Evolutionary conservation across 805 yeast species (phyloP).

Genomic region (Yamadazyma akitaensis): DNA sequence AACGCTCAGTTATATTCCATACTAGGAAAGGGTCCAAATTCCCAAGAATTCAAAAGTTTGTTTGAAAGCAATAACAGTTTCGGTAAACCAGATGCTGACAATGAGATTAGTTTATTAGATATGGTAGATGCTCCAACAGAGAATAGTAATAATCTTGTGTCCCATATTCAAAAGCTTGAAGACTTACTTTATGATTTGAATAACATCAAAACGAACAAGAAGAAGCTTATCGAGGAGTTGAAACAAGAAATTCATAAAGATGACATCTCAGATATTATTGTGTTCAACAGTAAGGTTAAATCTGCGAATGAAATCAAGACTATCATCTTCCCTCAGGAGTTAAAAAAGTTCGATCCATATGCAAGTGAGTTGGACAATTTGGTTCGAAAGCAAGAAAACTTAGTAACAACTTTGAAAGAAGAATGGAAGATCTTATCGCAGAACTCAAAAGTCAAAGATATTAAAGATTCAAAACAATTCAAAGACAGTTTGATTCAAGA

Average conservation of each 20-base stretch:
- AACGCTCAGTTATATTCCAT: conserved; percentile 22
- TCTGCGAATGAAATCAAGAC: conserved; percentile 55
- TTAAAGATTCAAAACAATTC: conserved; percentile 42
- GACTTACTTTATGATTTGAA: conserved; percentile 59
- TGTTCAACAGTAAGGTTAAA: conserved; percentile 57
- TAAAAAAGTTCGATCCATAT: conserved; percentile 71
- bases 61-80: conserved; percentile 16
- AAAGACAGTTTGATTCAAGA: conserved; percentile 30
- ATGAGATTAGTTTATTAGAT: conserved; percentile 58
- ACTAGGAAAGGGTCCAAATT: conserved; percentile 40
- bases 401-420: conserved; percentile 32
- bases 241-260: conserved; percentile 72
- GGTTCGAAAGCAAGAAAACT: conserved; percentile 57
- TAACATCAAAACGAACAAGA: conserved; percentile 61
- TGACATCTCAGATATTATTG: conserved; percentile 75
- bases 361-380: conserved; percentile 65
- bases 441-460: conserved; percentile 34
- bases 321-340: conserved; percentile 60
- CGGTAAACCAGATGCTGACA: conserved; percentile 4
- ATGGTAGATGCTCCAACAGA: conserved; percentile 48
- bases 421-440: conserved; percentile 28
- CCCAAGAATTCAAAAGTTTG: conserved; percentile 35
- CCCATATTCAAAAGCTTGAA: conserved; percentile 49
- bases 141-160: conserved; percentile 12
- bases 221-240: conserved; percentile 56